Evolutionary conservation across 208 protist genomes (phyloP), one percentile per base, ranked within the genome.

Genomic region (Naegleria fowleri): DNA sequence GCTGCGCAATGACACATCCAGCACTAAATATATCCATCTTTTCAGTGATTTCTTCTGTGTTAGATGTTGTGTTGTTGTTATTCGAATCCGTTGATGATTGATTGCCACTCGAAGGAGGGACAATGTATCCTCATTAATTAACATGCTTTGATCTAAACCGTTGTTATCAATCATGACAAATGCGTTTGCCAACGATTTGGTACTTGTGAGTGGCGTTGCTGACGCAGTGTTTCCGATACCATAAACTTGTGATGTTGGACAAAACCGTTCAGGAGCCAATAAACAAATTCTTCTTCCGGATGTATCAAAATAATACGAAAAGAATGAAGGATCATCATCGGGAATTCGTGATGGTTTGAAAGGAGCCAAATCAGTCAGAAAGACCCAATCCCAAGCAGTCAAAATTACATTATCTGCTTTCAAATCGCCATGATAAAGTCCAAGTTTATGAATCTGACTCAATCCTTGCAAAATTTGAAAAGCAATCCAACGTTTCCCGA

Each of bases 271-370:
- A 16, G 96, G 96, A 15, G 95, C 95, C 36, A 96, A 86, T 86
- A 92, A 96, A 93, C 97, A 98, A 25, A 94, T 92, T 67, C 94
- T 94, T 16, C 92, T 95, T 90, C 97, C 96, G 40, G 95, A 95
- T 0, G 95, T 96, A 90, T 97, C 95, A 91, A 97, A 98, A 93
- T 95, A 97, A 91, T 97, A 97, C 52, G 95, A 92, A 90, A 96
- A 97, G 36, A 96, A 85, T 5, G 95, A 93, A 0, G 95, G 95
- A 90, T 96, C 96, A 92, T 96, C 94, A 0, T 93, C 90, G 0
- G 95, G 94, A 25, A 98, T 76, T 0, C 89, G 83, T 0, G 93
- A 92, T 3, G 96, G 95, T 91, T 98, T 98, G 91, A 96, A 97
- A 19, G 95, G 95, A 7, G 95, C 96, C 55, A 98, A 91, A 91